Percentiles rank a stretch among this genome's conserved stretches.
These are phyloP conservation scores for Linum tenue DNA, from an alignment of 345 rosid genomes.

Conservation along the genomic window DNA sequence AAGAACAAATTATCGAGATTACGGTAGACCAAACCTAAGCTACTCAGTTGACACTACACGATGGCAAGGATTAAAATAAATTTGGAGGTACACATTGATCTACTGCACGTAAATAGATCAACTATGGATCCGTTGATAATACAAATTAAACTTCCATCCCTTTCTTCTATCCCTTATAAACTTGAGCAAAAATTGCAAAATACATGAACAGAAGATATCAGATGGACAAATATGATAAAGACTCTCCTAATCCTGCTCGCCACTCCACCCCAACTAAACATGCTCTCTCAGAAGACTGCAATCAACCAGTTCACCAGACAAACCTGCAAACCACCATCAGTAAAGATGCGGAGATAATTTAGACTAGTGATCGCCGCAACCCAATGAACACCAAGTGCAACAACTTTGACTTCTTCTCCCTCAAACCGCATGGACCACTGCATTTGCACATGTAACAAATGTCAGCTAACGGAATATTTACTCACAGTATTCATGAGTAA, in stretches of 20 bases:
- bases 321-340: slow-evolving; percentile 96
- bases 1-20: neutral
- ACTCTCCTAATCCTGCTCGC: neutral
- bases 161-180: too few relatives aligned
- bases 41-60: neutral
- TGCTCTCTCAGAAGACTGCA: neutral
- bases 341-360: slow-evolving; percentile 76
- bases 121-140: neutral
- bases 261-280: neutral
- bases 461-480: slow-evolving; percentile 14
- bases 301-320: slow-evolving; percentile 11
- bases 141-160: too few relatives aligned
- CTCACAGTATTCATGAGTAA: neutral
- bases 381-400: slow-evolving; percentile 79
- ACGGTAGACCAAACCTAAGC: neutral
- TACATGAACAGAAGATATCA: neutral
- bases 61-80: neutral
- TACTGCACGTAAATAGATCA: neutral
- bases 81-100: neutral
- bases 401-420: slow-evolving; percentile 92
- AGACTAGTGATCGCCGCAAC: slow-evolving; percentile 92
- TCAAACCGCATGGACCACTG: slow-evolving; percentile 99
- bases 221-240: neutral
- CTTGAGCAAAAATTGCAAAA: too few relatives aligned
- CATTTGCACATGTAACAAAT: slow-evolving; percentile 20